These are phyloP conservation scores for Huntiella moniliformis DNA, from an alignment of 2,329 filamentous ascomycete genomes.

Conservation along the genomic window DNA sequence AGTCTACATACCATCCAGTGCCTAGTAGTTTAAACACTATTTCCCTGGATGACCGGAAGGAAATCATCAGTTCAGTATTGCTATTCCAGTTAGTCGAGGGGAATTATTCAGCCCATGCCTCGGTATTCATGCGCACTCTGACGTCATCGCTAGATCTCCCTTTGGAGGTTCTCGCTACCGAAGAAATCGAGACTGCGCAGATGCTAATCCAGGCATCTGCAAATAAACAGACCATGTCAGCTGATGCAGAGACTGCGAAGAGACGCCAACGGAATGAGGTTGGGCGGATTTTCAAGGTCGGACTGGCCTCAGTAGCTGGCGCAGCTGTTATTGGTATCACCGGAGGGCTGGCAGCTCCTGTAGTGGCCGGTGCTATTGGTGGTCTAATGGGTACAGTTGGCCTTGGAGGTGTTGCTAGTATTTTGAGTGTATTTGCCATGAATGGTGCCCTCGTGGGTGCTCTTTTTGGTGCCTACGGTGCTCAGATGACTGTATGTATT, in stretches of 20 bases:
- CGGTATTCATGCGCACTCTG: constrained; percentile 48
- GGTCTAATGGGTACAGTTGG: constrained; percentile 70
- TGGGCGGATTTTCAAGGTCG: constrained; percentile 72
- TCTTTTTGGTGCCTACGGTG: constrained; percentile 78
- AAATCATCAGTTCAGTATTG: constrained; percentile 50
- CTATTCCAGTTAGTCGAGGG: constrained; percentile 54
- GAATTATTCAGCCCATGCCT: constrained; percentile 56
- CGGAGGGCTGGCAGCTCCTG: constrained; percentile 72
- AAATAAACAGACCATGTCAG: constrained; percentile 38
- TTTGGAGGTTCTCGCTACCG: constrained; percentile 39
- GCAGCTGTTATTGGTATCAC: constrained; percentile 83
- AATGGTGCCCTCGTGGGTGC: constrained; percentile 72
- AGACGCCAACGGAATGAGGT: constrained; percentile 51
- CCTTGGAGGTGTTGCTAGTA: constrained; percentile 67
- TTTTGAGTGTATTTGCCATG: constrained; percentile 70
- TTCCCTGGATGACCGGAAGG: constrained; percentile 35
- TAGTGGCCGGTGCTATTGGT: constrained; percentile 72
- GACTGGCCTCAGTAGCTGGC: constrained; percentile 70
- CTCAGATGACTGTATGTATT: constrained; percentile 39
- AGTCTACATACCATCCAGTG: constrained; percentile 33
- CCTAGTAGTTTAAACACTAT: constrained; percentile 37
- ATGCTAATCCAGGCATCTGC: constrained; percentile 50
- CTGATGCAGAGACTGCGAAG: constrained; percentile 58
- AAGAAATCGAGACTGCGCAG: constrained; percentile 59
- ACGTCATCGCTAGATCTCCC: constrained; percentile 47